Conservation (phyloP, 2,329 filamentous ascomycete genomes). For the Aspergillus clavatus region DNA sequence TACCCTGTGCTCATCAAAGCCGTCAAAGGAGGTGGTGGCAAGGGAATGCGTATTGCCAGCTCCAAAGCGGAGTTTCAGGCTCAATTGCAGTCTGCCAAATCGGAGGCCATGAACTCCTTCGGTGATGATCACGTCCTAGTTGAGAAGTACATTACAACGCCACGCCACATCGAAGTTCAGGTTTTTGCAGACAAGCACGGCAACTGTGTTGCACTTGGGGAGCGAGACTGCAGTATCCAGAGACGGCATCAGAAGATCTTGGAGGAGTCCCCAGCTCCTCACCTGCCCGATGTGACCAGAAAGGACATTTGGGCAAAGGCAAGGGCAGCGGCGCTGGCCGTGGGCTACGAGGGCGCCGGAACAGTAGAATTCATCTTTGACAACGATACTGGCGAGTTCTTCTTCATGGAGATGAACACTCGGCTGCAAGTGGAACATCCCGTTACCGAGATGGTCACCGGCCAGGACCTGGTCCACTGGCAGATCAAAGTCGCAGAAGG, state of each 20-base stretch:
- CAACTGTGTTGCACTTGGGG: slow-evolving; percentile 60
- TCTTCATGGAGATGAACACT: slow-evolving; percentile 72
- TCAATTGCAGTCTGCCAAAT: slow-evolving; percentile 60
- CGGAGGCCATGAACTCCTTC: slow-evolving; percentile 60
- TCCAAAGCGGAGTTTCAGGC: slow-evolving; percentile 55
- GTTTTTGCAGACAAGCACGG: slow-evolving; percentile 63
- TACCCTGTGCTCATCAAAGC: slow-evolving; percentile 63
- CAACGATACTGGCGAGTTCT: slow-evolving; percentile 61
- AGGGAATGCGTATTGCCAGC: slow-evolving; percentile 62
- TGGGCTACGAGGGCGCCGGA: slow-evolving; percentile 61
- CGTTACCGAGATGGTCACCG: slow-evolving; percentile 76
- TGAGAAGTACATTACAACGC: slow-evolving; percentile 64
- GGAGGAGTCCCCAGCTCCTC: slow-evolving; percentile 61
- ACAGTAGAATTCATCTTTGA: slow-evolving; percentile 68
- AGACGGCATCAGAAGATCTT: slow-evolving; percentile 62
- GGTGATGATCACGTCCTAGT: slow-evolving; percentile 63
- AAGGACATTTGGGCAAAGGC: slow-evolving; percentile 64
- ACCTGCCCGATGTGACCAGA: slow-evolving; percentile 54
- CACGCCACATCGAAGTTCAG: slow-evolving; percentile 63
- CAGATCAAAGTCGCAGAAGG: slow-evolving; percentile 82
- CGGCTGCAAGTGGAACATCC: slow-evolving; percentile 95
- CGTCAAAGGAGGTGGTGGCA: slow-evolving; percentile 63
- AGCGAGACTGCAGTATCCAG: slow-evolving; percentile 63
- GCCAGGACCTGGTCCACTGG: slow-evolving; percentile 84
- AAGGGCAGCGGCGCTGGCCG: slow-evolving; percentile 57